These are phyloP conservation scores for Fraxinus pennsylvanica DNA, from an alignment of 257 asterid species.

Conservation along the genomic window DNA sequence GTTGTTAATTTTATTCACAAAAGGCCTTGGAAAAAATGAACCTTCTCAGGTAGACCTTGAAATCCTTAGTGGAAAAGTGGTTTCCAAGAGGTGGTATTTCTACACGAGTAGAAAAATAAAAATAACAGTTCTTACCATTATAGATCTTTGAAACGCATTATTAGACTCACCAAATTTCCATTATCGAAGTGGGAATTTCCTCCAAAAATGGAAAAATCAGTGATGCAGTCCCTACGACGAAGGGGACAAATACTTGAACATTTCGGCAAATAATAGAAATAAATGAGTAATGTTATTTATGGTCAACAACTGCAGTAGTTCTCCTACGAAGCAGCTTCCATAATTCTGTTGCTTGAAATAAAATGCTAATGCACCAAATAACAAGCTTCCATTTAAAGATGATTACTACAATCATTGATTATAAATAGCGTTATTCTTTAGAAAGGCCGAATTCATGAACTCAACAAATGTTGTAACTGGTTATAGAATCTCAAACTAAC, in stretches of 20 bases:
- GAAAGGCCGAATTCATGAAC: neutral
- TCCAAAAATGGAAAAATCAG: slow-evolving; percentile 31
- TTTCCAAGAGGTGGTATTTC: neutral
- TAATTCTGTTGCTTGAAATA: too few species aligned
- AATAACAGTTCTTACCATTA: slow-evolving; percentile 42
- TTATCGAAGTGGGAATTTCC: slow-evolving; percentile 51
- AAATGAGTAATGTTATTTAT: too few species aligned
- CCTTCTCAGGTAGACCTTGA: neutral
- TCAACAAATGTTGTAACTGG: neutral
- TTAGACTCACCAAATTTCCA: slow-evolving; percentile 34
- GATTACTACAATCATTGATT: too few species aligned
- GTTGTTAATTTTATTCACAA: neutral
- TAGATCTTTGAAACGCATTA: slow-evolving; percentile 39
- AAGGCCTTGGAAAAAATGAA: neutral
- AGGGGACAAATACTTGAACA: neutral
- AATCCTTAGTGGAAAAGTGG: slow-evolving; percentile 1
- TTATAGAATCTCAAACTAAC: slow-evolving; percentile 13
- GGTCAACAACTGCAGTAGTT: too few species aligned
- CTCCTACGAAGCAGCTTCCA: too few species aligned
- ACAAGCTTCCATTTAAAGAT: too few species aligned
- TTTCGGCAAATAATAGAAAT: neutral
- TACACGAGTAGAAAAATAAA: slow-evolving; percentile 1
- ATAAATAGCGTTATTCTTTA: neutral
- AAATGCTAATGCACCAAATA: too few species aligned
- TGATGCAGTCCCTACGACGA: neutral